Percentiles rank a stretch among this genome's conserved stretches.
These are phyloP conservation scores for Coemansia sp. DNA, from an alignment of 371 early-diverging fungal genomes.

Conservation along the genomic window DNA sequence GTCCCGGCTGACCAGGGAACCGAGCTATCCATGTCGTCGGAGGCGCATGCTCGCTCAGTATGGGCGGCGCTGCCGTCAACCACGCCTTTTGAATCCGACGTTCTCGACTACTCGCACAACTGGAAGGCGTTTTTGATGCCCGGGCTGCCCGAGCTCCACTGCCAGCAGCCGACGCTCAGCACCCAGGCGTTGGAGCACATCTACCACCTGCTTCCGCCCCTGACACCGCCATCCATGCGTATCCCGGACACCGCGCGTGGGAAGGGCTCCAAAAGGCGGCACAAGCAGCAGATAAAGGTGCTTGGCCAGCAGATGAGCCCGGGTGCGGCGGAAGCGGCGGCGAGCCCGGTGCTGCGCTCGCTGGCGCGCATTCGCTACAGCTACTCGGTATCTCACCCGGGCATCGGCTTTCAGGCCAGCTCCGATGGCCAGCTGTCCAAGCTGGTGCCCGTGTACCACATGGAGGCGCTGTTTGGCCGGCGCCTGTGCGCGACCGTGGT, in stretches of 20 bases:
- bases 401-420: neutral
- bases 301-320: too few relatives aligned
- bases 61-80: constrained; percentile 10
- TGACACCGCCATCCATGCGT: constrained; percentile 12
- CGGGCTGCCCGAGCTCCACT: constrained; percentile 19
- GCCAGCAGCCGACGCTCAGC: constrained; percentile 17
- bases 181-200: constrained; percentile 11
- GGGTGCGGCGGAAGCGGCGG: neutral
- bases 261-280: too few relatives aligned
- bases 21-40: constrained; percentile 21
- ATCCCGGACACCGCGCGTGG: neutral
- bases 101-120: constrained; percentile 10
- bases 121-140: constrained; percentile 24
- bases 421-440: neutral
- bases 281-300: too few relatives aligned
- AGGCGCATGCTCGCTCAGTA: constrained; percentile 15
- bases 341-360: neutral
- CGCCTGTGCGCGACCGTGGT: constrained; percentile 4
- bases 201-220: constrained; percentile 15
- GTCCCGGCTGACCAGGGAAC: neutral
- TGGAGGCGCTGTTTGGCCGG: constrained; percentile 18
- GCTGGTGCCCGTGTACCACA: constrained; percentile 26
- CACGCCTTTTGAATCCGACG: neutral
- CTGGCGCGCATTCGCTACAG: neutral
- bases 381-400: constrained; percentile 13